Evolutionary conservation across 1,139 yeast genomes (phyloP).

Genomic region (Kodamaea ohmeri): DNA sequence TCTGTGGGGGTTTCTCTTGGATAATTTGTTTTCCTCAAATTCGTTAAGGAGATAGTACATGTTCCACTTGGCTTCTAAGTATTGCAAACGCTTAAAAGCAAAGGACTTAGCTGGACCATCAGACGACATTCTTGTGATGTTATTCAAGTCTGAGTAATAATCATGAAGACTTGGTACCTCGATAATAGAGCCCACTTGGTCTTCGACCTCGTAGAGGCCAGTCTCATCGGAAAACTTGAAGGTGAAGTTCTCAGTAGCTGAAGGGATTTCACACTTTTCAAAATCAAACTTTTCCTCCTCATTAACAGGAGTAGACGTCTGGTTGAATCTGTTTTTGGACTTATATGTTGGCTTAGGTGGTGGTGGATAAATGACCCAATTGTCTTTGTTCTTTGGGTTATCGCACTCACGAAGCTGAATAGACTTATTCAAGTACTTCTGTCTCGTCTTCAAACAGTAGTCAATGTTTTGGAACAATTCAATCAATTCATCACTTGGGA

Average conservation of each 20-base stretch:
- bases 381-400: conserved; percentile 75
- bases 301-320: conserved; percentile 36
- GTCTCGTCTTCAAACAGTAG: conserved; percentile 70
- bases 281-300: conserved; percentile 45
- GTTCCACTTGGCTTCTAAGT: conserved; percentile 96
- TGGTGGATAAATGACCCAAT: conserved; percentile 85
- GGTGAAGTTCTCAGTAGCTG: conserved; percentile 44
- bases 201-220: conserved; percentile 59
- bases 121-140: conserved; percentile 66
- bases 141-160: conserved; percentile 78
- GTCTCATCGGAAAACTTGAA: conserved; percentile 59
- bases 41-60: conserved; percentile 83
- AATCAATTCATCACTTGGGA: conserved; percentile 67
- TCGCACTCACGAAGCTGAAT: conserved; percentile 62
- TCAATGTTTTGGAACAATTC: conserved; percentile 70
- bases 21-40: conserved; percentile 86
- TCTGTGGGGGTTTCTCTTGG: conserved; percentile 75
- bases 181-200: conserved; percentile 42
- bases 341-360: conserved; percentile 95
- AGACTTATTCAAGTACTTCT: conserved; percentile 69
- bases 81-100: conserved; percentile 90
- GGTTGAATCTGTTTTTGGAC: conserved; percentile 56
- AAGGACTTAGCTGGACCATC: conserved; percentile 98
- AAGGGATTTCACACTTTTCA: conserved; percentile 68
- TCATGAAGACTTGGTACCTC: conserved; percentile 78